Percentiles rank a stretch among this genome's conserved stretches.
These are phyloP conservation scores for Aeschynomene evenia DNA, from an alignment of 306 rosid genomes.

Conservation along the genomic window DNA sequence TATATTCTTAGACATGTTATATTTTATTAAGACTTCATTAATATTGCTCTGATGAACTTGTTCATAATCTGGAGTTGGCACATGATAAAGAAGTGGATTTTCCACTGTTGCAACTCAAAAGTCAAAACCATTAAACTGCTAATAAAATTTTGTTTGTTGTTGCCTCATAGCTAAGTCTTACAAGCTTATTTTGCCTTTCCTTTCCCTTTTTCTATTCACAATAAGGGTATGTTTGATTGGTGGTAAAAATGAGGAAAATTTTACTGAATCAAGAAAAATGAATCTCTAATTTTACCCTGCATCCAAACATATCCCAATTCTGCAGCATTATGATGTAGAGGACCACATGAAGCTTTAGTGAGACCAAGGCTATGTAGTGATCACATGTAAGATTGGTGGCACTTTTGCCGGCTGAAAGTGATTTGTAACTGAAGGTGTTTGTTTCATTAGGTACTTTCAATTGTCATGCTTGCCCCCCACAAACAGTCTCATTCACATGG, in stretches of 20 bases:
- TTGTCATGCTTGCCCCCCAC: neutral
- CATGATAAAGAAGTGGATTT: neutral
- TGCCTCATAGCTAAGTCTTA: neutral
- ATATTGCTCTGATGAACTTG: neutral
- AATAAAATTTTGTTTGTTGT: neutral
- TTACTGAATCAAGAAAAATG: no score
- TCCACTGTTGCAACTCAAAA: neutral
- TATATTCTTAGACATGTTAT: neutral
- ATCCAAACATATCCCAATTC: no score
- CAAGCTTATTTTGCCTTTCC: neutral
- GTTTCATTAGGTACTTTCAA: neutral
- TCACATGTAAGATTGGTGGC: neutral
- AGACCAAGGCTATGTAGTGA: neutral
- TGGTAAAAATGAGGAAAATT: no score
- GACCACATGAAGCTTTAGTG: conserved; percentile 8
- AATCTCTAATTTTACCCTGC: no score
- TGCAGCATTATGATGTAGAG: neutral
- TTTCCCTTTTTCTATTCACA: neutral
- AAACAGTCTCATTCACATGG: neutral
- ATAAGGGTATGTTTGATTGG: neutral
- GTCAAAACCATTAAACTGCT: neutral
- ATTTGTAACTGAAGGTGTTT: conserved; percentile 1
- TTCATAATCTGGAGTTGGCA: neutral
- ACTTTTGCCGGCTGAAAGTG: conserved; percentile 13
- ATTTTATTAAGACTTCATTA: neutral